Evolutionary conservation across 495 filamentous ascomycete species (phyloP).

Genomic region (Aspergillus saccharolyticus): DNA sequence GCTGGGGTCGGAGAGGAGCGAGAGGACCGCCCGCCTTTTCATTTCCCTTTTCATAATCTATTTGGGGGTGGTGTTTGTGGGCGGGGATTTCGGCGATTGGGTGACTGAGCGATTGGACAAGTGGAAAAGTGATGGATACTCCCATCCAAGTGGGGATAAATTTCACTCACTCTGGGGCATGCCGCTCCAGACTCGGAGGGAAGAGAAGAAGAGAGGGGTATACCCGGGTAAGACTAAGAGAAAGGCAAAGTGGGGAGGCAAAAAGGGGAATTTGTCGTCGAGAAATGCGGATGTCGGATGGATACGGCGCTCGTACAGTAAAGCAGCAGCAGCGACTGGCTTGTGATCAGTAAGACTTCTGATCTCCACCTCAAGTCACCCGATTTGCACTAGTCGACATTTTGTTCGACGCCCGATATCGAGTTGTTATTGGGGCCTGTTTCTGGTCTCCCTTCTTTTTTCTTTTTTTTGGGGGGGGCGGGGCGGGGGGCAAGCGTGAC

Average conservation of each 20-base stretch:
- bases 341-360: neutral
- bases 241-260: neutral
- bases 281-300: neutral
- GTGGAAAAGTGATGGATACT: neutral
- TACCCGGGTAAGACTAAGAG: too few relatives aligned
- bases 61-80: neutral
- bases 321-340: slow-evolving; percentile 16
- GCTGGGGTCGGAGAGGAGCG: too few relatives aligned
- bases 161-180: neutral
- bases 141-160: neutral
- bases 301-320: neutral
- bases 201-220: too few relatives aligned
- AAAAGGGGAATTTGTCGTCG: neutral
- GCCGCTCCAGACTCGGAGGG: neutral
- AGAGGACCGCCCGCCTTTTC: neutral
- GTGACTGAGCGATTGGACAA: neutral
- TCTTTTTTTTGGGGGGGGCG: neutral
- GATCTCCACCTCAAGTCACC: slow-evolving; percentile 10
- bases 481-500: neutral
- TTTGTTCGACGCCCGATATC: slow-evolving; percentile 13
- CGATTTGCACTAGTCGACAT: neutral
- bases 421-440: too few relatives aligned
- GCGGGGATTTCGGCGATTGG: too few relatives aligned
- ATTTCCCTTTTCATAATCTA: neutral
- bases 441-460: slow-evolving; percentile 4